A percentile compares a stretch with the other conserved stretches of the same genome.
Conservation (phyloP, 495 filamentous ascomycete genomes). For the Neurospora hispaniola region DNA sequence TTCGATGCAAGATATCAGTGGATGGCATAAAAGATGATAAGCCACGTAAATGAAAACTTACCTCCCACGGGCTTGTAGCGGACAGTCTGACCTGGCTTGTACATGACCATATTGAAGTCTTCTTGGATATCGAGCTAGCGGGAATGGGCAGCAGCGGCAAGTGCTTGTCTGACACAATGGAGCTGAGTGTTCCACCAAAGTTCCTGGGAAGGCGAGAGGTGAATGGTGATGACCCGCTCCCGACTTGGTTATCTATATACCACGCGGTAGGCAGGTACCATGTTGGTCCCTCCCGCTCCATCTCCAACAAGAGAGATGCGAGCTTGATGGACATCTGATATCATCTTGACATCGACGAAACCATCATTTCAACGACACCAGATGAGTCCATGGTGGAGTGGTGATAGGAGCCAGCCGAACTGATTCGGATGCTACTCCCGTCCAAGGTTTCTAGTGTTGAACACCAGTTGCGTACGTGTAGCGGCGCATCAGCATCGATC, state of each 20-base stretch:
- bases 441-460: background rate
- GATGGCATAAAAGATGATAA: background rate
- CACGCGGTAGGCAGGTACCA: too few species aligned
- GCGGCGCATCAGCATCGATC: background rate
- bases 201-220: background rate
- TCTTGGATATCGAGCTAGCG: background rate
- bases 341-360: background rate
- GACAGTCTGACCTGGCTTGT: conserved; percentile 22
- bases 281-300: background rate
- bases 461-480: background rate
- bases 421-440: background rate
- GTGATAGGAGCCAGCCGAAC: background rate
- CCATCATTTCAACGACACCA: background rate
- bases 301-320: background rate
- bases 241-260: background rate
- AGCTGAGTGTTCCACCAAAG: background rate
- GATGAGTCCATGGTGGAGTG: background rate
- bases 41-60: background rate
- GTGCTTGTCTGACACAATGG: background rate
- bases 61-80: conserved; percentile 35
- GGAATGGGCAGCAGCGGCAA: background rate
- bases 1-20: background rate
- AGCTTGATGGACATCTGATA: background rate
- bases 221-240: too few species aligned
- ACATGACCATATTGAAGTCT: conserved; percentile 4